A percentile compares a stretch with the other conserved stretches of the same genome.
Conservation (phyloP, 1,284 basidiomycete genomes). For the Malassezia pachydermatis region DNA sequence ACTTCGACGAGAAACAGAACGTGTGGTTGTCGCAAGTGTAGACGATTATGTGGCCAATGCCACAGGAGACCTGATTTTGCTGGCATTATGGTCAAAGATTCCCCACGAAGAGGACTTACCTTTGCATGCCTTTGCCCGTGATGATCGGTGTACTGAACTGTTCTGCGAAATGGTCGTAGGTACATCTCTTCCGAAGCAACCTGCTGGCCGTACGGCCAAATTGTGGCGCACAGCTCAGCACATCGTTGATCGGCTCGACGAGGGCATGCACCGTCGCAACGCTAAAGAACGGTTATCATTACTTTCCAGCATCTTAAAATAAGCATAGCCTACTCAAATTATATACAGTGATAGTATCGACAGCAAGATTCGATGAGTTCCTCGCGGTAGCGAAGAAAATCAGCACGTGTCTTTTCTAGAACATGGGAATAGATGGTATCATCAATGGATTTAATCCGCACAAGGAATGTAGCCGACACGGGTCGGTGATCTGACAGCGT, state of each 20-base stretch:
- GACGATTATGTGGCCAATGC: slow-evolving; percentile 43
- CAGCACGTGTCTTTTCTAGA: background rate
- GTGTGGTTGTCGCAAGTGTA: slow-evolving; percentile 26
- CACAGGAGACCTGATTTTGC: slow-evolving; percentile 35
- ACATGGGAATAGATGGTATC: background rate
- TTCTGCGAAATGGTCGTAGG: slow-evolving; percentile 1
- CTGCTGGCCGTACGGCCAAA: background rate
- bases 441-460: slow-evolving; percentile 22
- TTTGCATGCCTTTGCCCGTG: slow-evolving; percentile 15
- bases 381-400: background rate
- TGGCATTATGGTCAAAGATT: slow-evolving; percentile 31
- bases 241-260: slow-evolving; percentile 2
- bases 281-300: background rate
- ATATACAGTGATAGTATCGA: slow-evolving; percentile 9
- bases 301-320: background rate
- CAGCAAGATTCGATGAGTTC: background rate
- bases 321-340: too few relatives aligned
- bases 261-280: background rate
- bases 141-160: slow-evolving; percentile 6
- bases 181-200: background rate
- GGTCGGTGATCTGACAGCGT: slow-evolving; percentile 48
- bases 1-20: slow-evolving; percentile 5
- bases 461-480: slow-evolving; percentile 31
- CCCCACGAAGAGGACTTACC: slow-evolving; percentile 1
- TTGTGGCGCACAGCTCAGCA: slow-evolving; percentile 4